These are phyloP conservation scores for Pseudogymnoascus destructans DNA, from an alignment of 2,329 filamentous ascomycete genomes.

Conservation along the genomic window DNA sequence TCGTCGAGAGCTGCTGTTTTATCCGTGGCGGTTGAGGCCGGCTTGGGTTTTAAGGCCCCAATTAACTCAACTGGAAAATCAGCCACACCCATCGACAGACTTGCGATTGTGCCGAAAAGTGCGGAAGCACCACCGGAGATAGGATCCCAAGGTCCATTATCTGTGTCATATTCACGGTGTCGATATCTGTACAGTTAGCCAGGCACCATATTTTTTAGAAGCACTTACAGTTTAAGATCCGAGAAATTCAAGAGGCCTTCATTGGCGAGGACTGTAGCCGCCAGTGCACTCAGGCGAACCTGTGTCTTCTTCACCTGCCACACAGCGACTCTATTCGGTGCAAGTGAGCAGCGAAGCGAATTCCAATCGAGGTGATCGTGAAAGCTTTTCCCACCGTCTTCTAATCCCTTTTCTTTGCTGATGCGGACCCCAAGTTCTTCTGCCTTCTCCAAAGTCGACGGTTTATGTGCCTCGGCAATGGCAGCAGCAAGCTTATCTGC, in stretches of 20 bases:
- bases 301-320: conserved; percentile 62
- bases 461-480: conserved; percentile 46
- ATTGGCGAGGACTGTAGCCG: conserved; percentile 54
- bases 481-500: conserved; percentile 52
- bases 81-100: conserved; percentile 68
- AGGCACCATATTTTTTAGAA: conserved; percentile 1
- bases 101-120: conserved; percentile 69
- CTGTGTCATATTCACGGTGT: conserved; percentile 57
- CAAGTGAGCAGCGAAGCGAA: conserved; percentile 54
- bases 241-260: conserved; percentile 52
- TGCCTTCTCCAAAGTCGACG: conserved; percentile 44
- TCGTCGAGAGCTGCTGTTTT: not conserved
- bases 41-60: conserved; percentile 24
- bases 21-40: not conserved
- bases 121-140: conserved; percentile 65
- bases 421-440: conserved; percentile 44
- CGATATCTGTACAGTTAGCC: conserved; percentile 34
- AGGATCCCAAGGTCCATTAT: conserved; percentile 67
- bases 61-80: conserved; percentile 53
- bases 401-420: conserved; percentile 48
- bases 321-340: conserved; percentile 54
- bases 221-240: conserved; percentile 56
- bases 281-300: conserved; percentile 56
- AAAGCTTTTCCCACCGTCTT: conserved; percentile 53
- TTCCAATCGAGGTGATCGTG: conserved; percentile 57